Evolutionary conservation across 495 filamentous ascomycete species (phyloP).

Genomic region (Lasiosphaeria hispida): DNA sequence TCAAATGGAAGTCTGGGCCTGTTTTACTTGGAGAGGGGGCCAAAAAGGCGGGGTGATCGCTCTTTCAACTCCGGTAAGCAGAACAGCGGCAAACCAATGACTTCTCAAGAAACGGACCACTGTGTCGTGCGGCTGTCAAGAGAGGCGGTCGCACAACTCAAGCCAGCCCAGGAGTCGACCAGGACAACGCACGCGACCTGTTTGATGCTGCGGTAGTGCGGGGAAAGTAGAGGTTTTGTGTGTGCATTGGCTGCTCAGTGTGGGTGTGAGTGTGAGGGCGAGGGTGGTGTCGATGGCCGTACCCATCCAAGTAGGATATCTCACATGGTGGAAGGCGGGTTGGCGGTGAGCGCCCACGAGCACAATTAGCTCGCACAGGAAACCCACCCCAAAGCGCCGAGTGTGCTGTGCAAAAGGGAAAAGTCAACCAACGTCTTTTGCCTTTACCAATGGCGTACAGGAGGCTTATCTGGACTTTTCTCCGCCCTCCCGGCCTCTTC

Average conservation of each 20-base stretch:
- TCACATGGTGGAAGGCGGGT: too few species aligned
- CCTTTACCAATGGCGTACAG: constrained; percentile 1
- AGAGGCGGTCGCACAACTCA: constrained; percentile 1
- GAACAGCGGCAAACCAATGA: not conserved
- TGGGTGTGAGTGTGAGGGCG: not conserved
- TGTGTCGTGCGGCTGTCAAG: constrained; percentile 3
- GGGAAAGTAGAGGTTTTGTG: not conserved
- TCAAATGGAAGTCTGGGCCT: too few species aligned
- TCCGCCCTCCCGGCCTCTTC: not conserved
- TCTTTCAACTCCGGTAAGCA: too few species aligned
- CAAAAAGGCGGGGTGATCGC: too few species aligned
- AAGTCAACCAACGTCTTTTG: not conserved
- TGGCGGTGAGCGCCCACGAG: too few species aligned
- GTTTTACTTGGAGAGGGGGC: too few species aligned
- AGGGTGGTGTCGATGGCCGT: not conserved
- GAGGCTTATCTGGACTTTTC: not conserved
- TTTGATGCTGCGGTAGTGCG: not conserved
- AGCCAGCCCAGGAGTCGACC: not conserved
- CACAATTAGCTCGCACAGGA: not conserved
- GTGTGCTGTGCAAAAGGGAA: not conserved
- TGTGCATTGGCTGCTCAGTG: not conserved
- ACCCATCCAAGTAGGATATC: too few species aligned
- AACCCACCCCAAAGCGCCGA: not conserved
- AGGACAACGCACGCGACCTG: constrained; percentile 5
- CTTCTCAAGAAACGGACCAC: not conserved